A percentile compares a stretch with the other conserved stretches of the same genome.
Evolutionary conservation across 2,329 filamentous ascomycete species (phyloP).

Genomic region (Metarhizium brunneum): DNA sequence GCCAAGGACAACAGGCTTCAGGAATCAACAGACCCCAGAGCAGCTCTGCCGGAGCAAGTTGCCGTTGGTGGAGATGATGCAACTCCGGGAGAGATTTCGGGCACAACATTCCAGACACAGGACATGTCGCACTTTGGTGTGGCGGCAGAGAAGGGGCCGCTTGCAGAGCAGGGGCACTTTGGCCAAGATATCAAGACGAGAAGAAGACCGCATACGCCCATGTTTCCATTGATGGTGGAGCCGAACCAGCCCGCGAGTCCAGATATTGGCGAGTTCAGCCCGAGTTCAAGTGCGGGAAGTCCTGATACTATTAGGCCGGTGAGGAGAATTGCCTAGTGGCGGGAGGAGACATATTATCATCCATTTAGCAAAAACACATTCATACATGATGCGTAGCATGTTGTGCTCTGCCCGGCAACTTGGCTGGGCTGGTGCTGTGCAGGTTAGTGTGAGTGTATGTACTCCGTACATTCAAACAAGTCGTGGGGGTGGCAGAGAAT

Average conservation of each 20-base stretch:
- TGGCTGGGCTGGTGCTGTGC: no score
- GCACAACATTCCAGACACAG: slow-evolving; percentile 2
- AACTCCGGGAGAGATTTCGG: slow-evolving; percentile 12
- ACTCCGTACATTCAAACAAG: background rate
- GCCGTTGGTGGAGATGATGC: slow-evolving; percentile 14
- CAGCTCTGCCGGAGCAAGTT: slow-evolving; percentile 24
- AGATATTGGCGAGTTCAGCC: background rate
- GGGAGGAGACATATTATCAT: background rate
- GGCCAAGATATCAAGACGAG: background rate
- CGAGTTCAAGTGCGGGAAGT: slow-evolving; percentile 7
- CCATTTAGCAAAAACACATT: background rate
- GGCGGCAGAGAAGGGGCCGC: background rate
- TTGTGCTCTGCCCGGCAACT: background rate
- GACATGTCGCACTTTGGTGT: background rate
- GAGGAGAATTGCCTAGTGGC: background rate
- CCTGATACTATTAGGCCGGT: slow-evolving; percentile 10
- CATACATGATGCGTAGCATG: background rate
- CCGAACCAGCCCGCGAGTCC: background rate
- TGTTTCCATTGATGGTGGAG: background rate
- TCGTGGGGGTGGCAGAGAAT: no score
- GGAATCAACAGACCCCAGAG: slow-evolving; percentile 13
- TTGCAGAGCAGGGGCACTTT: background rate
- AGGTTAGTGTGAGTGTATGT: no score
- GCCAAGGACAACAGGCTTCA: slow-evolving; percentile 28
- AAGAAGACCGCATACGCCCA: background rate